Evolutionary conservation across 2,329 filamentous ascomycete genomes (phyloP).

Genomic region (Sporothrix mexicana): DNA sequence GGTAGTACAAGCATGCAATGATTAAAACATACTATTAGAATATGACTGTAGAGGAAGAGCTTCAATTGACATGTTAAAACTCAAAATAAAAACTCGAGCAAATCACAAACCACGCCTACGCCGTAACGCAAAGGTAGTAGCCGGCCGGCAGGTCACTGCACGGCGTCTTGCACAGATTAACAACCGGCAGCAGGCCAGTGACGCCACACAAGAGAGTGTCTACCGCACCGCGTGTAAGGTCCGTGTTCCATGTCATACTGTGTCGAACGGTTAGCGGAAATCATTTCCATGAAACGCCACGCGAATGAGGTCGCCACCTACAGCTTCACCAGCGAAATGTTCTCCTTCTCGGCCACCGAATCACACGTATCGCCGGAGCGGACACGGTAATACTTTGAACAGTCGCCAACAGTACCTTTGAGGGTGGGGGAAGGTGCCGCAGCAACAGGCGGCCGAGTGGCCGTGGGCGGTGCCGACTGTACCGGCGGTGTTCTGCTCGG

Average conservation of each 20-base stretch:
- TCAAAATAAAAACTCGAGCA: too few species aligned
- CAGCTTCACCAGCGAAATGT: slow-evolving; percentile 10
- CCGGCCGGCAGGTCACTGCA: slow-evolving; percentile 11
- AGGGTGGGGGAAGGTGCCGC: neutral
- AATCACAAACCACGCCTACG: neutral
- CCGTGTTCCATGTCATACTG: slow-evolving; percentile 24
- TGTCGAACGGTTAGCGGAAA: neutral
- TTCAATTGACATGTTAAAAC: too few species aligned
- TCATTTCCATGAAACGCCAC: neutral
- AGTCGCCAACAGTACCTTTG: neutral
- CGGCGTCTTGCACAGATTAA: neutral
- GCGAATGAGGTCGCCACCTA: neutral
- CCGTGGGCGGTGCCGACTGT: neutral
- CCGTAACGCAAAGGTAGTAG: slow-evolving; percentile 22
- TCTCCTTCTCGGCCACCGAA: slow-evolving; percentile 5
- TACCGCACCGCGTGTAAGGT: neutral
- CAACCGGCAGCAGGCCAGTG: slow-evolving; percentile 3
- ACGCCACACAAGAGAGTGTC: neutral
- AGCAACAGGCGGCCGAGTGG: neutral
- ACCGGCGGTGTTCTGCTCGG: too few species aligned
- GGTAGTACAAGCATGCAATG: too few species aligned
- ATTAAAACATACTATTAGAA: too few species aligned
- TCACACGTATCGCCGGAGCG: slow-evolving; percentile 24
- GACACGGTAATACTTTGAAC: slow-evolving; percentile 21
- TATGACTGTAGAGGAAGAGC: too few species aligned